Evolutionary conservation across 2,329 filamentous ascomycete species (phyloP), one percentile per base, ranked within the genome.

Genomic region (Raffaelea deltoideospora): DNA sequence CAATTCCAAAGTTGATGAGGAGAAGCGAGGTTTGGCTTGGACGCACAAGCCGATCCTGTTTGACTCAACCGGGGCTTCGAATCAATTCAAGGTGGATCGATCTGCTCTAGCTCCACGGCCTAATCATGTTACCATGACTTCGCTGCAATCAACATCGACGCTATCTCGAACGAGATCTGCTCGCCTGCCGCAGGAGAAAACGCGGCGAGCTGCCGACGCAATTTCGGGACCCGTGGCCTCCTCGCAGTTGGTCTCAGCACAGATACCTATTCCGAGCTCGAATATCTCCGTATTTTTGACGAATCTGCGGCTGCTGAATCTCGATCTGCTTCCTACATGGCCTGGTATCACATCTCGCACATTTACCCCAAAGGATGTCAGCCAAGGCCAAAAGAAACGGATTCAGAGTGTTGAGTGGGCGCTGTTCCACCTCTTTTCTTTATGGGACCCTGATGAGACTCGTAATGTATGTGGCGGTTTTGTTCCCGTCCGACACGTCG

Each of bases 361-460:
- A 3, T 84, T 96, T 51, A 72, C 73, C 3, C 63, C 67, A 4
- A 76, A 67, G 39, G 71, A 82, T 48, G 69, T 68, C 3, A 67
- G 69, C 0, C 76, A 79, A 43, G 81, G 81, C 37, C 80, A 88
- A 55, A 90, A 88, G 58, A 79, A 79, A 55, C 74, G 88, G 37
- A 76, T 93, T 27, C 76, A 82, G 47, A 75, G 75, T 41, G 74
- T 87, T 27, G 90, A 98, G 61, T 96, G 88, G 85, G 75, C 79
- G 1, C 63, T 96, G n/a, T 94, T 81, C 55, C 78, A 83, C 35
- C 68, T 98, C 13, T 94, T 94, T 54, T 66, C 70, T 27, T 60
- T 92, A 3, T 95, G 85, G 79, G 82, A 95, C 51, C 70, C 73
- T 0, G 71, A 79, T 10, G 79, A 83, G 48, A 72, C 86, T 15